Evolutionary conservation across 257 asterid genomes (phyloP).

Genomic region (Jasminum sambac): DNA sequence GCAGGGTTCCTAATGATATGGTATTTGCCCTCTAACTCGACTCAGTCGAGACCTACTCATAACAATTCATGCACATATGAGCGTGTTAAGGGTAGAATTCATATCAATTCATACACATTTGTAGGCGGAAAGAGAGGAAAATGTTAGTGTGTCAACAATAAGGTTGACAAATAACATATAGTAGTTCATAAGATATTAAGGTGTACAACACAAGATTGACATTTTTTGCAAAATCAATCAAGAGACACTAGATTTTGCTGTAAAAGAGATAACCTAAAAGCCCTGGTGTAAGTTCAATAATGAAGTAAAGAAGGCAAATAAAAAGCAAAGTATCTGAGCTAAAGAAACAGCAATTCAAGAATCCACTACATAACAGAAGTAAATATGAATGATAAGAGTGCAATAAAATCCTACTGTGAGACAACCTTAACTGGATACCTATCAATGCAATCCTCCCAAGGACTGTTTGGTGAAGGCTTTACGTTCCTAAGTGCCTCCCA

Average conservation of each 20-base stretch:
- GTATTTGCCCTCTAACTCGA: background rate
- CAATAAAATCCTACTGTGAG: constrained; percentile 16
- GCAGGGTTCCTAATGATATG: background rate
- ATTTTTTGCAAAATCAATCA: background rate
- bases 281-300: background rate
- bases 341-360: background rate
- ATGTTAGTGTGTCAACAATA: background rate
- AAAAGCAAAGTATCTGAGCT: constrained; percentile 2
- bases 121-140: background rate
- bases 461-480: constrained; percentile 38
- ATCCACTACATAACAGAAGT: constrained; percentile 11
- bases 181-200: background rate
- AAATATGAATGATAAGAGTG: background rate
- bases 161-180: background rate
- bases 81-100: no score
- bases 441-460: constrained; percentile 76
- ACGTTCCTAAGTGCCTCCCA: constrained; percentile 67
- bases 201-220: background rate
- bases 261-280: background rate
- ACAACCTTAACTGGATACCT: constrained; percentile 49
- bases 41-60: background rate
- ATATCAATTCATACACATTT: background rate
- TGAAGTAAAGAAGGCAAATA: background rate
- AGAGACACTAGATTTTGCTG: background rate
- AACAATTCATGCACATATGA: no score